phyloP scores from a whole-genome alignment of 768 basidiomycete species.

The Mrakia blollopis region DNA sequence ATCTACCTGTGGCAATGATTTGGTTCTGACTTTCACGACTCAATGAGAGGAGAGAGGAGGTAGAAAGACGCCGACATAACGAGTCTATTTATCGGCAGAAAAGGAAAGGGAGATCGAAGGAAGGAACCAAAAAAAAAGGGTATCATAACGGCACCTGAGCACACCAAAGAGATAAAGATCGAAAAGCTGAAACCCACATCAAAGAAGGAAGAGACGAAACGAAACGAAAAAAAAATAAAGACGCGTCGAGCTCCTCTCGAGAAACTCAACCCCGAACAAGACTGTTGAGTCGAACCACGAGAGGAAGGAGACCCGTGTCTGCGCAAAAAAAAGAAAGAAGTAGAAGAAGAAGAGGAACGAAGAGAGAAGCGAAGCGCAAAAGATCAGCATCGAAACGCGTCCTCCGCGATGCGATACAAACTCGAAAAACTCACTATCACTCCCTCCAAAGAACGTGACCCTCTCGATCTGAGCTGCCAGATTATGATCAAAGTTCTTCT shows the following conservation, averaged over 20 bases:
- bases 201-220: background rate
- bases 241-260: background rate
- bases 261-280: constrained; percentile 1
- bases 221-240: too few relatives aligned
- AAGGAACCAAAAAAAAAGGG: too few relatives aligned
- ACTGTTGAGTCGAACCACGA: constrained; percentile 28
- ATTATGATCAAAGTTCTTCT: constrained; percentile 27
- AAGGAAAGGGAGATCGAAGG: too few relatives aligned
- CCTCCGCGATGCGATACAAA: too few relatives aligned
- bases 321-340: background rate
- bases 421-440: background rate
- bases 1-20: too few relatives aligned
- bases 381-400: too few relatives aligned
- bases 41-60: too few relatives aligned
- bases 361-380: too few relatives aligned
- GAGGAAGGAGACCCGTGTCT: constrained; percentile 23
- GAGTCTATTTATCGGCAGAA: too few relatives aligned
- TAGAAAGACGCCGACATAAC: too few relatives aligned
- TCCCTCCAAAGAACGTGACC: constrained; percentile 18
- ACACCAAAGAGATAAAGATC: background rate
- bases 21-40: background rate
- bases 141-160: background rate
- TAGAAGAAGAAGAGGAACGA: background rate
- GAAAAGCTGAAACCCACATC: background rate
- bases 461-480: constrained; percentile 23